Evolutionary conservation across 768 basidiomycete genomes (phyloP).

Genomic region (Suillus alpinus): DNA sequence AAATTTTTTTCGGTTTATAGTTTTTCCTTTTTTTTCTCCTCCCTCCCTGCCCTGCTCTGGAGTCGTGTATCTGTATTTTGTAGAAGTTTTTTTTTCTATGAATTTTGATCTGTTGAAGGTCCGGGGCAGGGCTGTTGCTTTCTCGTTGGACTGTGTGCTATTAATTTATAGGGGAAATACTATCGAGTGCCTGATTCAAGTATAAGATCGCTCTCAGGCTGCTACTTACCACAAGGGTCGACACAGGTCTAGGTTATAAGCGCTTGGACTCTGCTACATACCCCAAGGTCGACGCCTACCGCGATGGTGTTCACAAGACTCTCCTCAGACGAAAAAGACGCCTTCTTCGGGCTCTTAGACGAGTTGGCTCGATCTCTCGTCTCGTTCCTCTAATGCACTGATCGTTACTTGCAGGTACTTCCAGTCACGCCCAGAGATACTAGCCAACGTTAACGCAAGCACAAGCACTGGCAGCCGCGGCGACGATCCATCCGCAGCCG

Average conservation of each 20-base stretch:
- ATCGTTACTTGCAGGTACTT: conserved; percentile 54
- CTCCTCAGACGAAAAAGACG: conserved; percentile 66
- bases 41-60: background rate
- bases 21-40: conserved; percentile 1
- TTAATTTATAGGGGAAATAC: background rate
- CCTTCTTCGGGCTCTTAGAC: conserved; percentile 78
- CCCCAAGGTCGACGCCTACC: background rate
- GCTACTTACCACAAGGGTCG: background rate
- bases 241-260: background rate
- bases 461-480: conserved; percentile 10
- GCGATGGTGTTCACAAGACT: conserved; percentile 74
- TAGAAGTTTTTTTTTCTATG: conserved; percentile 19
- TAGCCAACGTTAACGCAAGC: conserved; percentile 25
- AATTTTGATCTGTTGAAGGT: background rate
- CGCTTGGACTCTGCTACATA: background rate
- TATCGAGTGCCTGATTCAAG: background rate
- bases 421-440: conserved; percentile 64
- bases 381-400: background rate
- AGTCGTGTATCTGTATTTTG: conserved; percentile 30
- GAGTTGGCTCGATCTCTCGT: conserved; percentile 45
- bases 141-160: background rate
- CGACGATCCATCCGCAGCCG: conserved; percentile 21
- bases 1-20: background rate
- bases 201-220: too few relatives aligned
- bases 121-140: background rate